phyloP scores from a whole-genome alignment of 805 yeast genomes.

The Pichia cabralensis region DNA sequence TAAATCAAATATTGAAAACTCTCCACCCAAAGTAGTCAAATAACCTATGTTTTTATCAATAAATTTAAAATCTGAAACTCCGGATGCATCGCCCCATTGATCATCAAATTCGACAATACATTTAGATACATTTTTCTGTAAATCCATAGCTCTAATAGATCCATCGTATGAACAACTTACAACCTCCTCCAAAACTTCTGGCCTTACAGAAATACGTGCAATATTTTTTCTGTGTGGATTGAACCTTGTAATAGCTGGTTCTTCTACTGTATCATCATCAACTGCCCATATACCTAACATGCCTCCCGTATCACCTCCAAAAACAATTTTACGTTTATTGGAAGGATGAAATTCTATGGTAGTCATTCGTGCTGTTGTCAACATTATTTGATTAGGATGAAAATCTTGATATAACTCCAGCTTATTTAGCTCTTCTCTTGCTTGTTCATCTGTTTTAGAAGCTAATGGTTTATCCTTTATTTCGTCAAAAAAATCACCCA shows the following conservation, averaged over 20 bases:
- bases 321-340: constrained; percentile 44
- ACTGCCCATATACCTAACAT: constrained; percentile 84
- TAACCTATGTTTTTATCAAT: constrained; percentile 50
- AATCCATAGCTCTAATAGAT: constrained; percentile 62
- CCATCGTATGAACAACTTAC: constrained; percentile 83
- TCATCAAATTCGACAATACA: constrained; percentile 52
- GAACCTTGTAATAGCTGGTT: constrained; percentile 49
- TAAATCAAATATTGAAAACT: constrained; percentile 64
- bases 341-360: constrained; percentile 73
- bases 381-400: constrained; percentile 61
- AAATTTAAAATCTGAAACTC: constrained; percentile 66
- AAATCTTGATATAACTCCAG: constrained; percentile 44
- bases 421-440: constrained; percentile 45
- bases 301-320: constrained; percentile 90
- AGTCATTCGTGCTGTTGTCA: constrained; percentile 66
- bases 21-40: constrained; percentile 73
- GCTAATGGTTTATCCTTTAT: constrained; percentile 29
- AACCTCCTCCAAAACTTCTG: constrained; percentile 42
- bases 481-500: constrained; percentile 62
- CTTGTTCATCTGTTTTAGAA: constrained; percentile 32
- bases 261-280: constrained; percentile 29
- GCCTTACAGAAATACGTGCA: constrained; percentile 41
- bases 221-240: constrained; percentile 71
- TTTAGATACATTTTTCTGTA: constrained; percentile 45
- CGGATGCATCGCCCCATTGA: constrained; percentile 45